Base-by-base conservation (phyloP, 192 early-diverging fungal genomes). In the Coemansia sp. region DNA sequence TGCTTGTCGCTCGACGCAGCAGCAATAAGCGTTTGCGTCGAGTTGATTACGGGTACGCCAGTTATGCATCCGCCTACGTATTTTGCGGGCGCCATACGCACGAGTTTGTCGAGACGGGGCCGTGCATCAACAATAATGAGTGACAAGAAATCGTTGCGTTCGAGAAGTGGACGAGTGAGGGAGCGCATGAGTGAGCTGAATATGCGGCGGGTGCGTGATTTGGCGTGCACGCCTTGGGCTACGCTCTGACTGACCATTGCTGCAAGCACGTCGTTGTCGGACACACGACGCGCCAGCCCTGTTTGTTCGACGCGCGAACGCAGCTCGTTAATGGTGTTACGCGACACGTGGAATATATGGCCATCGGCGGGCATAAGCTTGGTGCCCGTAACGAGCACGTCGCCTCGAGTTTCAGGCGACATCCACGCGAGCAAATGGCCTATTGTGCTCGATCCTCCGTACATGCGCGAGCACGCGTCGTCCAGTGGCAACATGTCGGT, bases 371-470 rank as follows among this genome's bases (percentile, higher is more conserved):
- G 31, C 6, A 57, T 37, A 1, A 57, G 26, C 53, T 47, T 47
- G 0, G 8, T 22, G 17, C 41, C 63, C 1, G 27, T 31, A 21
- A 41, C 38, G 16, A 65, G 37, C 51, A 65, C 11, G 43, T 21
- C 45, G 14, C 72, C 62, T 7, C 69, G 72, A 5, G 78, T 63
- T 4, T 51, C 57, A 3, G 78, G 78, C 41, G 78, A 75, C 45
- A 81, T 58, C 78, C 72, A 72, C 0, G 72, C 65, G 1, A 81
- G 56, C 52, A 67, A 63, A 26, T 67, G 63, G 6, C 65, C 78
- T 0, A 81, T 4, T 4, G 59, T 41, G 4, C 41, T 72, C 9
- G 57, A 51, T 0, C 37, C 43, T 0, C 22, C 48, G 63, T 72
- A 81, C 10, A 69, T 31, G 2, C 26, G 38, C 5, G 37, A 5